phyloP scores from a whole-genome alignment of 352 stramenopile genomes.

The Heterotrichella gracilis region DNA sequence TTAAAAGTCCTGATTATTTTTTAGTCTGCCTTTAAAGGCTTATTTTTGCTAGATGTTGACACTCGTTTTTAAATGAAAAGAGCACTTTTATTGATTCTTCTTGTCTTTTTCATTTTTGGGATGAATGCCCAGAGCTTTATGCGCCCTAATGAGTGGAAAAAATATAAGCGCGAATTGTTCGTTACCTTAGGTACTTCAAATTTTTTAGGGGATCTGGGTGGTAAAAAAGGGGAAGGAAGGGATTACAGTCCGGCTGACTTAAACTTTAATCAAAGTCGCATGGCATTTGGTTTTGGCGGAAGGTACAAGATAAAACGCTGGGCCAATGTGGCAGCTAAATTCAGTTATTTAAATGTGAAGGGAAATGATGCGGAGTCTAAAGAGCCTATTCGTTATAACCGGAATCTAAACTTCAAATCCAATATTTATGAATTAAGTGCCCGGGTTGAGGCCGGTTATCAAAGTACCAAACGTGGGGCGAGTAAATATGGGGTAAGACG shows the following conservation, averaged over 20 bases:
- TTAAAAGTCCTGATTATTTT: no score
- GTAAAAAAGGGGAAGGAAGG: neutral
- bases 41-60: neutral
- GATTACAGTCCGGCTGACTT: neutral
- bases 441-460: neutral
- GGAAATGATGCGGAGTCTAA: neutral
- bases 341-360: neutral
- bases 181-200: neutral
- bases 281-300: neutral
- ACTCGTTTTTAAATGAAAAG: conserved; percentile 10
- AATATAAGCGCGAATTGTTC: neutral
- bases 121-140: neutral
- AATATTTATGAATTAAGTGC: neutral
- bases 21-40: neutral
- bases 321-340: neutral
- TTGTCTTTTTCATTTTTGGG: neutral
- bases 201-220: neutral
- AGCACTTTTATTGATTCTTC: neutral
- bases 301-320: neutral
- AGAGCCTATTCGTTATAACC: neutral
- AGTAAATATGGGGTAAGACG: neutral
- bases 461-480: neutral
- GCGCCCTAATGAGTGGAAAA: neutral
- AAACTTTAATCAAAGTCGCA: neutral
- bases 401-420: neutral